Evolutionary conservation across 176 grass and related monocot species (phyloP).

Genomic region (Ampelocalamus luodianensis): DNA sequence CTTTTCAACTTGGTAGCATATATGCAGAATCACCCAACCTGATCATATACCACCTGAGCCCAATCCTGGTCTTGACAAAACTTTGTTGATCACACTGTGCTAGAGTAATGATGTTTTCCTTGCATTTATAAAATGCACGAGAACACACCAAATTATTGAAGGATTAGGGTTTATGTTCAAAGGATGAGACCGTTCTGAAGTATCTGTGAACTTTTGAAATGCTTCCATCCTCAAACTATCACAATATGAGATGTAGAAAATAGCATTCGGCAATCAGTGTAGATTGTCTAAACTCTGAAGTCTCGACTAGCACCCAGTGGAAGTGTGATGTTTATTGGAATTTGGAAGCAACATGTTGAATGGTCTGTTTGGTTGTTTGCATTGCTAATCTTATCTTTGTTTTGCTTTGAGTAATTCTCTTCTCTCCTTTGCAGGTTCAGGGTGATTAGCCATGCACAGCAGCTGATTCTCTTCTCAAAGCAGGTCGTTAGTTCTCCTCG

Average conservation of each 20-base stretch:
- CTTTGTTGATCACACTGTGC: not conserved
- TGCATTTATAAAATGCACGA: not conserved
- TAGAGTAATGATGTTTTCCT: not conserved
- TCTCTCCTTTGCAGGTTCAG: conserved; percentile 49
- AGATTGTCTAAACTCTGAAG: not conserved
- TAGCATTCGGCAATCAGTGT: not conserved
- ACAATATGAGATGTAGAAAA: not conserved
- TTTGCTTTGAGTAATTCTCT: not conserved
- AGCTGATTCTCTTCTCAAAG: not conserved
- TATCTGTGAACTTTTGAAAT: not conserved
- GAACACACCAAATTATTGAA: not conserved
- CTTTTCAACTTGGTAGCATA: not conserved
- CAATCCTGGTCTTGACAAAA: not conserved
- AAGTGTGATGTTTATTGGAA: conserved; percentile 4
- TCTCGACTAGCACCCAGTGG: not conserved
- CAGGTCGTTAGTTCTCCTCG: not conserved
- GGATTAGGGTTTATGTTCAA: not conserved
- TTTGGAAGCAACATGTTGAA: not conserved
- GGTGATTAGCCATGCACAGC: conserved; percentile 16
- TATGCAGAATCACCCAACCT: conserved; percentile 7
- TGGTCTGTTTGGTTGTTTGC: not conserved
- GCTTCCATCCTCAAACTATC: not conserved
- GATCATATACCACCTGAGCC: not conserved
- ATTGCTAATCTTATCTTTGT: not conserved
- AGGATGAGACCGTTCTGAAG: not conserved